Conservation (phyloP, 1,284 basidiomycete genomes). For the Schizopora paradoxa region DNA sequence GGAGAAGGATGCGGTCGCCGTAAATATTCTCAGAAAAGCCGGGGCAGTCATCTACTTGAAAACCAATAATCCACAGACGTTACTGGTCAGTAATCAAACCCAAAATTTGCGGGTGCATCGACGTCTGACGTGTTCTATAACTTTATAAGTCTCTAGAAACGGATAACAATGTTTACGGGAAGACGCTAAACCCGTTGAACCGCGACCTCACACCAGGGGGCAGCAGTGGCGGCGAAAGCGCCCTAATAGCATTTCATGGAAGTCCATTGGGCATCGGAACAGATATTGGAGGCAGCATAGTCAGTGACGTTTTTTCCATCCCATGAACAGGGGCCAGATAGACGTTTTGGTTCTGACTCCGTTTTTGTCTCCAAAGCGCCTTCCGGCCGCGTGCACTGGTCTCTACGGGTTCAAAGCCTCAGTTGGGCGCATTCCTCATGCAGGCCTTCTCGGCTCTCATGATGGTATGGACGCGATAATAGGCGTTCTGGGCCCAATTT, state of each 20-base stretch:
- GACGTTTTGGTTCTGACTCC: conserved; percentile 15
- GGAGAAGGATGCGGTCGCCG: conserved; percentile 40
- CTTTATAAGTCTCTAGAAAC: conserved; percentile 39
- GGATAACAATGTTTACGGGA: conserved; percentile 49
- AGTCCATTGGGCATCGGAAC: conserved; percentile 54
- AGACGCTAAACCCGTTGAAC: conserved; percentile 51
- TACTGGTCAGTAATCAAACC: conserved; percentile 34
- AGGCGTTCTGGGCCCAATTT: conserved; percentile 48
- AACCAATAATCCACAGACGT: conserved; percentile 51
- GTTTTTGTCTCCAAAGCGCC: conserved; percentile 26
- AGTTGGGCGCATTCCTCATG: conserved; percentile 45
- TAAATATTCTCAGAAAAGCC: conserved; percentile 42
- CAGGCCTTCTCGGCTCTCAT: conserved; percentile 45
- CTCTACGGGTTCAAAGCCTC: conserved; percentile 53
- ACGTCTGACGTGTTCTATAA: conserved; percentile 19
- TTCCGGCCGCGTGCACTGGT: conserved; percentile 44
- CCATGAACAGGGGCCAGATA: conserved; percentile 25
- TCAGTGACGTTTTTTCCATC: conserved; percentile 22
- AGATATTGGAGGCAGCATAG: conserved; percentile 49
- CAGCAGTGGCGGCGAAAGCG: conserved; percentile 60
- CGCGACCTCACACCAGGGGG: conserved; percentile 51
- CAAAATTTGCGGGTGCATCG: conserved; percentile 1
- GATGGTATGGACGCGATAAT: conserved; percentile 51
- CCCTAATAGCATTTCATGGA: conserved; percentile 54
- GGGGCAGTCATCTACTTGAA: conserved; percentile 56